Evolutionary conservation across 2,329 filamentous ascomycete genomes (phyloP).

Genomic region (Neophaeococcomyces mojaviensis): DNA sequence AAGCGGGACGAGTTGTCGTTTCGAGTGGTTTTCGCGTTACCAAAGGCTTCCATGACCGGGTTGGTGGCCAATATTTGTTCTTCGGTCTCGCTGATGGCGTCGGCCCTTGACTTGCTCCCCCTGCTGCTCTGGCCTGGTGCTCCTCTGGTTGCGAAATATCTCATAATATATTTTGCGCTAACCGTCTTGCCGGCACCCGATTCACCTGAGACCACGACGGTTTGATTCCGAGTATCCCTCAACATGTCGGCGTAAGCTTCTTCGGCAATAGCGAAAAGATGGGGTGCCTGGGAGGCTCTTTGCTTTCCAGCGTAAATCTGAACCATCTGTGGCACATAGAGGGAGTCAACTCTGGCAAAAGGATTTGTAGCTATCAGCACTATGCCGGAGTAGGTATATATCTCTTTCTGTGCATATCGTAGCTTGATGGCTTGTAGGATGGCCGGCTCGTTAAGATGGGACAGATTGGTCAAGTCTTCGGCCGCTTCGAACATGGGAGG

Average conservation of each 20-base stretch:
- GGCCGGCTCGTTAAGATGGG: conserved; percentile 95
- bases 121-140: conserved; percentile 78
- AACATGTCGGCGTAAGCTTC: conserved; percentile 99
- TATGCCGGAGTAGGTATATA: conserved; percentile 98
- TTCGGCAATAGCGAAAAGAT: conserved; percentile 97
- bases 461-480: conserved; percentile 94
- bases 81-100: conserved; percentile 91
- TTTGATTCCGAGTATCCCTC: conserved; percentile 91
- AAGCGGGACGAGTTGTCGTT: conserved; percentile 99
- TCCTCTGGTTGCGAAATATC: conserved; percentile 97
- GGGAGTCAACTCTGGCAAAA: conserved; percentile 91
- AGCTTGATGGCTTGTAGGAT: conserved; percentile 96
- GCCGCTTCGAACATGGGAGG: conserved; percentile 96
- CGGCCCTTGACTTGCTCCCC: conserved; percentile 63
- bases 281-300: conserved; percentile 89
- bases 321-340: conserved; percentile 99
- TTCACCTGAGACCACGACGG: conserved; percentile 97
- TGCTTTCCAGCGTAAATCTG: conserved; percentile 98
- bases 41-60: conserved; percentile 99
- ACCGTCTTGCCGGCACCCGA: conserved; percentile 98
- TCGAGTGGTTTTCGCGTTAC: conserved; percentile 98
- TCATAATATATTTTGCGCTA: conserved; percentile 99
- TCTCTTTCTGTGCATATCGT: conserved; percentile 96
- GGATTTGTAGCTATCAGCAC: conserved; percentile 98
- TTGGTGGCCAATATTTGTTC: conserved; percentile 98